Percentiles rank a stretch among this genome's conserved stretches.
Conservation (phyloP, 192 early-diverging fungal species). For the Coemansia sp. region DNA sequence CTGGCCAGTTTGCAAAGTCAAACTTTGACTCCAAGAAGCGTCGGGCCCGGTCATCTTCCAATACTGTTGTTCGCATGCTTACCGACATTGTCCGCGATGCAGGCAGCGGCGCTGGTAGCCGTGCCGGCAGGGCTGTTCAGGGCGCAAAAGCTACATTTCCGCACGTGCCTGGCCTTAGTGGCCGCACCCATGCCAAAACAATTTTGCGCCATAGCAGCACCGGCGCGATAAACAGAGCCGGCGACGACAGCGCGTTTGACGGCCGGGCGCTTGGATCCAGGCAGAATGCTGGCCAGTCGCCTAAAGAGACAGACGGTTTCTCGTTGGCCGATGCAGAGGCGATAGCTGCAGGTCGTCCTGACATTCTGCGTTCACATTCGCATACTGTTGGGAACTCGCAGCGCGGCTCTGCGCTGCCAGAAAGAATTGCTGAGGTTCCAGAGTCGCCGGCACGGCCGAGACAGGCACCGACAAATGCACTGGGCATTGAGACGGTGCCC, state of each 20-base stretch:
- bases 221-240: conserved; percentile 36
- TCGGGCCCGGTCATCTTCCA: conserved; percentile 43
- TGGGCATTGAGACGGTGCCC: conserved; percentile 16
- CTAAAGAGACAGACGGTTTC: neutral
- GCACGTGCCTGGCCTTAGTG: conserved; percentile 1
- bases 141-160: conserved; percentile 16
- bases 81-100: conserved; percentile 48
- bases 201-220: conserved; percentile 48
- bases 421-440: conserved; percentile 30
- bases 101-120: conserved; percentile 6
- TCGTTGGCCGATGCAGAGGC: neutral
- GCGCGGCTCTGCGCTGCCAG: conserved; percentile 25
- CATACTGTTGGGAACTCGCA: conserved; percentile 22
- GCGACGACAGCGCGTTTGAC: conserved; percentile 8
- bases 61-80: conserved; percentile 43
- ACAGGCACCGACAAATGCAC: conserved; percentile 17
- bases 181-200: conserved; percentile 7
- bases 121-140: conserved; percentile 12
- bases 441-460: conserved; percentile 30
- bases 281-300: neutral
- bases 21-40: conserved; percentile 33
- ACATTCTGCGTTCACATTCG: conserved; percentile 44
- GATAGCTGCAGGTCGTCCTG: conserved; percentile 13
- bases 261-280: neutral
- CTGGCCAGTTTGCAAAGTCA: conserved; percentile 16